Evolutionary conservation across 768 basidiomycete genomes (phyloP), one percentile per base, ranked within the genome.

Genomic region (Kwoniella mangroviensis): DNA sequence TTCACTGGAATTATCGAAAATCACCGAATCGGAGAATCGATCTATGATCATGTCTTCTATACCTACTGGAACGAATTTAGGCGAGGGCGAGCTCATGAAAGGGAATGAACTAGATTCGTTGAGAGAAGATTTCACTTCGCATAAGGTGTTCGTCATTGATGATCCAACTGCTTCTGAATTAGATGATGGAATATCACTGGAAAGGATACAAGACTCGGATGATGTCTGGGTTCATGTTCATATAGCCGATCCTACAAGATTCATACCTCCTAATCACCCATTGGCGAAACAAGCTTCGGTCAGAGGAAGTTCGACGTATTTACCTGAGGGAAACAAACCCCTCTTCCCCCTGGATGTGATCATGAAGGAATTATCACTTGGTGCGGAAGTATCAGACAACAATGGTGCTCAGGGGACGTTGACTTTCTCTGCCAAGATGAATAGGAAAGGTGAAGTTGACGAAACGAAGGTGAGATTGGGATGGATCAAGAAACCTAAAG

Each of bases 111-210:
- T 80, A 19, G 79, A 78, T 58, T 21, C 26, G 17, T 43, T 80
- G 0, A 68, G 79, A 40, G 70, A 76, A 63, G 79, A 80, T 65
- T 76, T 70, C 53, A 71, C 76, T 15, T 51, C 41, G 15, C 76
- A 78, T 42, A 74, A 88, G 0, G 92, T 93, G 4, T 98, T 90
- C 81, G 90, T 95, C 21, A 89, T 99, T 65, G 97, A 99, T 77
- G 92, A 93, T 69, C 72, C 85, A 0, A 79, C 76, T 7, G 94
- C 97, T 0, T 84, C 90, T 75, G 97, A 99, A 78, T 86, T 98
- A 22, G 97, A 99, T 79, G 97, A 99, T 80, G 97, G 94, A 2
- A 76, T 99, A 41, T 95, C 94, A 1, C 78, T 98, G 40, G 92
- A 96, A 72, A 78, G 84, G n/a, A 86, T 90, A 41, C 55, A 68